phyloP scores from a whole-genome alignment of 345 rosid species.

The Acer saccharum region DNA sequence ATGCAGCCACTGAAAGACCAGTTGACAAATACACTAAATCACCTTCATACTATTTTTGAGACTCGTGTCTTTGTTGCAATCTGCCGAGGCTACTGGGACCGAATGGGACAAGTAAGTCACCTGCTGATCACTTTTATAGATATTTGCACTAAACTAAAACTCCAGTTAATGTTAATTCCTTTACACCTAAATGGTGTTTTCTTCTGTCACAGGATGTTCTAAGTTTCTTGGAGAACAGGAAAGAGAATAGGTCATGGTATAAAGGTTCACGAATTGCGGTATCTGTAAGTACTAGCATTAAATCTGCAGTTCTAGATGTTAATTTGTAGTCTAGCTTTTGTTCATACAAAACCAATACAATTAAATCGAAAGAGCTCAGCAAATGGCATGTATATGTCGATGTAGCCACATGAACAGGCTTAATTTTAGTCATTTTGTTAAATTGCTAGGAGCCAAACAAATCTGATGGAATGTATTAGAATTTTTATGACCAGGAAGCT shows the following conservation, averaged over 20 bases:
- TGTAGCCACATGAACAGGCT: background rate
- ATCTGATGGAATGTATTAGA: no score
- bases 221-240: conserved; percentile 89
- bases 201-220: conserved; percentile 63
- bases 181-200: background rate
- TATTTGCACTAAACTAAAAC: background rate
- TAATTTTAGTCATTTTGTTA: background rate
- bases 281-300: conserved; percentile 55
- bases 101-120: conserved; percentile 82
- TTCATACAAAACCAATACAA: background rate
- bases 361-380: background rate
- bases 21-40: conserved; percentile 72
- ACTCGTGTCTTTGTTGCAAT: conserved; percentile 76
- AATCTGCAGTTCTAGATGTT: conserved; percentile 10
- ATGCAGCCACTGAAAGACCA: conserved; percentile 89
- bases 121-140: conserved; percentile 4
- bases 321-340: background rate
- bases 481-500: no score
- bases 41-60: conserved; percentile 75
- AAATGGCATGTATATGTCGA: background rate
- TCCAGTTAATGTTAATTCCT: background rate
- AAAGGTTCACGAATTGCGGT: conserved; percentile 86
- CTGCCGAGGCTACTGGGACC: conserved; percentile 94
- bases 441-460: background rate
- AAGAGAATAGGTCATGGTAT: conserved; percentile 95